A percentile compares a stretch with the other conserved stretches of the same genome.
Conservation (phyloP, 352 stramenopile genomes). For the Globisporangium yorkense region DNA sequence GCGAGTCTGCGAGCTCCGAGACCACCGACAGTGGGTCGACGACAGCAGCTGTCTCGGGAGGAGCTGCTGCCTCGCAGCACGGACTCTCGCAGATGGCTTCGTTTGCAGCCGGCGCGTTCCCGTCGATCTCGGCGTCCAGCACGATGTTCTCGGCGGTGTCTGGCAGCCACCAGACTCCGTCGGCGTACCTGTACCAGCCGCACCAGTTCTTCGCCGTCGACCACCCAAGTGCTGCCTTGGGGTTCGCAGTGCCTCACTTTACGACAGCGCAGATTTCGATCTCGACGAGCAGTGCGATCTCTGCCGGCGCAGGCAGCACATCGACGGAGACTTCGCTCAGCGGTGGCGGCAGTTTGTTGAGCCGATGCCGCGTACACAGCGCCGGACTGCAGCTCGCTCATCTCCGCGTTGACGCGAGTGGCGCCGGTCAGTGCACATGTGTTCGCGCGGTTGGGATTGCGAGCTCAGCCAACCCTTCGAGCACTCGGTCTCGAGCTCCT, state of each 20-base stretch:
- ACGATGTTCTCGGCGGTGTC: neutral
- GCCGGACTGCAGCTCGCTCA: conserved; percentile 2
- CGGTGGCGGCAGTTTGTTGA: neutral
- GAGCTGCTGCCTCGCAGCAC: neutral
- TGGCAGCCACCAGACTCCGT: neutral
- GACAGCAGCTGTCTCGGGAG: neutral
- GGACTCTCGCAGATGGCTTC: neutral
- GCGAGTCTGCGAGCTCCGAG: neutral
- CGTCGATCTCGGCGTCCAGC: neutral
- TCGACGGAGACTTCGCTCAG: neutral
- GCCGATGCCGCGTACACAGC: conserved; percentile 8
- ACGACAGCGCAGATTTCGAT: neutral
- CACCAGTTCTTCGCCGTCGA: conserved; percentile 14
- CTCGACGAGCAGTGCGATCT: neutral
- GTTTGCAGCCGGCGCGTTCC: conserved; percentile 8
- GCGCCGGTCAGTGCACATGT: conserved; percentile 24
- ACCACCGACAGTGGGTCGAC: neutral
- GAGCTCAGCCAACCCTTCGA: conserved; percentile 10
- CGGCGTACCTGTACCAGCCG: conserved; percentile 6
- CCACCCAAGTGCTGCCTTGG: neutral
- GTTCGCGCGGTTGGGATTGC: conserved; percentile 17
- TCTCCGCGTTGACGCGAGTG: neutral
- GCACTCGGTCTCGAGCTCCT: neutral
- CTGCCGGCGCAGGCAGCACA: neutral
- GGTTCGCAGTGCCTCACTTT: conserved; percentile 1